phyloP scores from a whole-genome alignment of 192 early-diverging fungal genomes.

The Dimargaris xerosporica region DNA sequence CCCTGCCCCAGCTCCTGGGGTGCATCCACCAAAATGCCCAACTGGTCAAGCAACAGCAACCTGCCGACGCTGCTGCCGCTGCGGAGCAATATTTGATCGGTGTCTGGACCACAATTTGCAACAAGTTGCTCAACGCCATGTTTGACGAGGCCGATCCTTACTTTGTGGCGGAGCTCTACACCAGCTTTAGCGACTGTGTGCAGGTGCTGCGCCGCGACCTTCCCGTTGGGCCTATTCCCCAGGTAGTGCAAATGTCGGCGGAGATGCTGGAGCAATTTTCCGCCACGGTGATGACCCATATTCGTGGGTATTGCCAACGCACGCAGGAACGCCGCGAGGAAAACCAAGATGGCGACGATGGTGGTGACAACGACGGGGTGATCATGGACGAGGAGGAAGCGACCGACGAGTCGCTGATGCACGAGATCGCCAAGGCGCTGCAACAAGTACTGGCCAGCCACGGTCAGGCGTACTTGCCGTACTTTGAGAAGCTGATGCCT shows the following conservation, averaged over 20 bases:
- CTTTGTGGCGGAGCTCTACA: constrained; percentile 63
- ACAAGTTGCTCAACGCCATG: constrained; percentile 66
- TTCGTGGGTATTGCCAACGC: constrained; percentile 63
- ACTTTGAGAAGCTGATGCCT: constrained; percentile 68
- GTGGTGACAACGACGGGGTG: constrained; percentile 86
- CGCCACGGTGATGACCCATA: constrained; percentile 45
- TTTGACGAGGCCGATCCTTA: constrained; percentile 63
- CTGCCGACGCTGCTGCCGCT: constrained; percentile 21
- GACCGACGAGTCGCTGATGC: constrained; percentile 62
- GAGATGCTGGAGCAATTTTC: constrained; percentile 58
- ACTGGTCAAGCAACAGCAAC: constrained; percentile 11
- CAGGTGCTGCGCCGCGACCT: not conserved
- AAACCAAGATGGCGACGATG: constrained; percentile 63
- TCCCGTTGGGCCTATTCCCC: not conserved
- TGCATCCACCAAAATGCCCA: constrained; percentile 32
- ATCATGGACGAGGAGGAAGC: constrained; percentile 65
- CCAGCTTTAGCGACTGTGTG: constrained; percentile 60
- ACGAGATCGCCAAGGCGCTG: constrained; percentile 68
- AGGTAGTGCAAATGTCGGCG: constrained; percentile 25
- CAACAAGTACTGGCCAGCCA: constrained; percentile 69
- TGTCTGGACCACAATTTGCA: constrained; percentile 59
- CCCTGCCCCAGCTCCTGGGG: constrained; percentile 67
- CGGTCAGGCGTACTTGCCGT: constrained; percentile 51
- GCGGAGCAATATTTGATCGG: constrained; percentile 31
- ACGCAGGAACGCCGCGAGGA: constrained; percentile 57